These are phyloP conservation scores for Aspergillus sp. DNA, from an alignment of 2,329 filamentous ascomycete species.

Conservation along the genomic window DNA sequence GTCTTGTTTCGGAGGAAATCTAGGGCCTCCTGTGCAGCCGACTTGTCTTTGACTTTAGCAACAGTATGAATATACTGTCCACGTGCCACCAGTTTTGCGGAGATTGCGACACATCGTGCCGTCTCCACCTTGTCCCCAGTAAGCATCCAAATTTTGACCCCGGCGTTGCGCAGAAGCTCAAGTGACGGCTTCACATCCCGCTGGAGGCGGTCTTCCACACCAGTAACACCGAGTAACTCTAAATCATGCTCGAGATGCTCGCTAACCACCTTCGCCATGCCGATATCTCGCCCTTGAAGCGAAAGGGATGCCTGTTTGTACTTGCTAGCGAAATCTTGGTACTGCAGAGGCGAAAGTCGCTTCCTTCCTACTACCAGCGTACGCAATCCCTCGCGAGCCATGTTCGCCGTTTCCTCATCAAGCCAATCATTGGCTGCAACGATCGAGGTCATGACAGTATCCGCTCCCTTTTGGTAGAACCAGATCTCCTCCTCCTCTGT, in stretches of 20 bases:
- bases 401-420: constrained; percentile 98
- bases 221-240: constrained; percentile 93
- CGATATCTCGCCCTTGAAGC: constrained; percentile 74
- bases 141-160: constrained; percentile 99
- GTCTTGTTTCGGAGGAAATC: constrained; percentile 83
- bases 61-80: constrained; percentile 97
- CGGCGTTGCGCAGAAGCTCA: constrained; percentile 91
- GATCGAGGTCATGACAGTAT: constrained; percentile 96
- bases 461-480: constrained; percentile 98
- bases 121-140: constrained; percentile 99
- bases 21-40: constrained; percentile 81
- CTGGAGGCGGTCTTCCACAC: constrained; percentile 95
- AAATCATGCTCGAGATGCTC: constrained; percentile 83
- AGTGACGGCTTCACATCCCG: constrained; percentile 93
- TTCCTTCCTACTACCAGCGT: constrained; percentile 95
- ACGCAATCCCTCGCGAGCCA: constrained; percentile 93
- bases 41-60: constrained; percentile 77
- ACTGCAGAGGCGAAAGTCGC: constrained; percentile 73
- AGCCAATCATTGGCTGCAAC: constrained; percentile 97
- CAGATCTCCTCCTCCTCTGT: constrained; percentile 76
- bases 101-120: constrained; percentile 91
- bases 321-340: constrained; percentile 72
- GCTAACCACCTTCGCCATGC: constrained; percentile 76
- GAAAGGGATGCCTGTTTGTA: constrained; percentile 80
- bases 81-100: constrained; percentile 86